phyloP scores from a whole-genome alignment of 768 basidiomycete genomes.

The Suillus paluster region DNA sequence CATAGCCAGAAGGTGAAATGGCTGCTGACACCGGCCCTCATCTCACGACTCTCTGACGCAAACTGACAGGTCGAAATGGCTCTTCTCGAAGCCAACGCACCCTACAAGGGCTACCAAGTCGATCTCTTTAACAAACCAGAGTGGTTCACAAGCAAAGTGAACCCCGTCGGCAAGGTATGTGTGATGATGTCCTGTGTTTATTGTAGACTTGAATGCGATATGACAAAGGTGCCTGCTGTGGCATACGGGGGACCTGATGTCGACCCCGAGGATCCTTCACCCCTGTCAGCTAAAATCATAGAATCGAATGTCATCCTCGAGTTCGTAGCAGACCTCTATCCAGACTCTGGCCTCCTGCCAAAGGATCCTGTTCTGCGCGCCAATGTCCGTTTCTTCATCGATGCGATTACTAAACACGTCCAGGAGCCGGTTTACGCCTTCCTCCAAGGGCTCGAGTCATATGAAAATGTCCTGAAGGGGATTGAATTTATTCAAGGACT shows the following conservation, averaged over 20 bases:
- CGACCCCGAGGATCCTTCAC: constrained; percentile 54
- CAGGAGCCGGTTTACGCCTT: constrained; percentile 21
- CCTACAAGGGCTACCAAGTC: constrained; percentile 55
- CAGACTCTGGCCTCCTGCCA: constrained; percentile 50
- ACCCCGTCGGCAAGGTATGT: constrained; percentile 62
- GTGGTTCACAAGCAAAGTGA: constrained; percentile 64
- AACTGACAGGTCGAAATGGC: constrained; percentile 52
- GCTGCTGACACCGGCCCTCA: neutral
- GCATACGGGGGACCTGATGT: constrained; percentile 61
- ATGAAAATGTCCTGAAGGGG: constrained; percentile 42
- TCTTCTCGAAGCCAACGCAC: constrained; percentile 52
- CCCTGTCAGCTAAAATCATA: constrained; percentile 56
- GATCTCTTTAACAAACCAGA: constrained; percentile 64
- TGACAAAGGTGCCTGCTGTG: constrained; percentile 54
- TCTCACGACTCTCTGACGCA: neutral
- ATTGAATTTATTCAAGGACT: constrained; percentile 52
- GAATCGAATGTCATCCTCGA: constrained; percentile 68
- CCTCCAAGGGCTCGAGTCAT: constrained; percentile 39
- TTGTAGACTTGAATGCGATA: neutral
- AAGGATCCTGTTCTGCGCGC: constrained; percentile 57
- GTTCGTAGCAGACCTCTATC: constrained; percentile 61
- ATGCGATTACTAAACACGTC: constrained; percentile 45
- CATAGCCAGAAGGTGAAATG: constrained; percentile 54
- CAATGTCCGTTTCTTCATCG: constrained; percentile 61
- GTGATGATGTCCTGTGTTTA: neutral